A percentile compares a stretch with the other conserved stretches of the same genome.
Evolutionary conservation across 768 basidiomycete genomes (phyloP).

Genomic region (Hygrophorus russula): DNA sequence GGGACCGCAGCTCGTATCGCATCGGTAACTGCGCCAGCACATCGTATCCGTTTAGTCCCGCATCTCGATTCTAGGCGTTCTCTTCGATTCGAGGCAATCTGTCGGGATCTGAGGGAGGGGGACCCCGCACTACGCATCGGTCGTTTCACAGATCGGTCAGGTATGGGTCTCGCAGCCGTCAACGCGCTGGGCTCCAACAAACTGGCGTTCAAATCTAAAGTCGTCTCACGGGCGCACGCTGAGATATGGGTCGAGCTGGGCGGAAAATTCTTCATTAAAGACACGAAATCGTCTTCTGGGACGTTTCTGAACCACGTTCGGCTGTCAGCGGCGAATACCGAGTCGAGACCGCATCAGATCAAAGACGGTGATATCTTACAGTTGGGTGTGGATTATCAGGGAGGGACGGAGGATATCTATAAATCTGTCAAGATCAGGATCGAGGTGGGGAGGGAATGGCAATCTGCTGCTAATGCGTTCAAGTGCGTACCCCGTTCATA

Average conservation of each 20-base stretch:
- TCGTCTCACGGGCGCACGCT: slow-evolving; percentile 88
- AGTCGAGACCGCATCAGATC: slow-evolving; percentile 64
- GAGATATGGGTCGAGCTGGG: slow-evolving; percentile 78
- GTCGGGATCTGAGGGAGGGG: slow-evolving; percentile 66
- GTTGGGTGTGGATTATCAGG: slow-evolving; percentile 95
- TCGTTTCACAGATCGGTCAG: slow-evolving; percentile 84
- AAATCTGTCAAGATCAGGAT: slow-evolving; percentile 94
- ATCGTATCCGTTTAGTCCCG: slow-evolving; percentile 89
- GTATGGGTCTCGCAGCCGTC: slow-evolving; percentile 50
- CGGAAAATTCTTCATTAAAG: slow-evolving; percentile 74
- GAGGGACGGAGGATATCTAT: slow-evolving; percentile 93
- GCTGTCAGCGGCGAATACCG: slow-evolving; percentile 73
- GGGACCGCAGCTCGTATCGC: slow-evolving; percentile 10
- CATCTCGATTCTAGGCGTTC: slow-evolving; percentile 87
- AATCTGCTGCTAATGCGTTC: slow-evolving; percentile 81
- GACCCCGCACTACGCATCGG: slow-evolving; percentile 77
- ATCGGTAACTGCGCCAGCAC: slow-evolving; percentile 17
- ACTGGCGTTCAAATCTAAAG: slow-evolving; percentile 91
- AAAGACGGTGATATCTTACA: slow-evolving; percentile 94
- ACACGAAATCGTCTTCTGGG: slow-evolving; percentile 83
- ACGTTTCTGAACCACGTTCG: slow-evolving; percentile 95
- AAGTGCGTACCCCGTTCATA: slow-evolving; percentile 37
- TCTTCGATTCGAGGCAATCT: slow-evolving; percentile 87
- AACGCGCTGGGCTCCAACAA: slow-evolving; percentile 68
- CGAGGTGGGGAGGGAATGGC: slow-evolving; percentile 87